Evolutionary conservation across 2,329 filamentous ascomycete species (phyloP), one percentile per base, ranked within the genome.

Genomic region (Lasiodiplodia theobromae): DNA sequence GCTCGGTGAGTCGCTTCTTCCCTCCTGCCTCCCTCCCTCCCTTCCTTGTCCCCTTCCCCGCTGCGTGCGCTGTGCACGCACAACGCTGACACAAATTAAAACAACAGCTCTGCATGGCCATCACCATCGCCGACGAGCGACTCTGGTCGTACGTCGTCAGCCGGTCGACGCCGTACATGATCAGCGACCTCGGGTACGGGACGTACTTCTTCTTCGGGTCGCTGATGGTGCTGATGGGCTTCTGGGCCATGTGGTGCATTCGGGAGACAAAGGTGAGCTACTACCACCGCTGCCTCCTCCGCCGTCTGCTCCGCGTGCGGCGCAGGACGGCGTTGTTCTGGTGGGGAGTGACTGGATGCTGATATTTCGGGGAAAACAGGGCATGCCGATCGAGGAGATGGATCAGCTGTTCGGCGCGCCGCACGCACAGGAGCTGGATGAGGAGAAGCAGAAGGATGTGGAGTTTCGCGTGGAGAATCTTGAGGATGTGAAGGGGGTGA

Each of bases 141-240:
- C 23, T 38, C 6, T 63, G 78, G 68, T 77, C 74, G 2, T 81
- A 81, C 71, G 79, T 80, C 70, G 79, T 81, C 66, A 77, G 78
- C 1, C 73, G 79, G 16, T 77, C 76, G 28, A 81, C 79, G 2
- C 78, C 79, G 0, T 79, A 79, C 68, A 79, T 78, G 77, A 79
- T 78, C 54, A 74, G 77, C 38, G 73, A 77, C 62, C 72, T 81
- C 0, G 77, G 77, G 0, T 80, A 80, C 25, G 78, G 79, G 1
- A 77, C 78, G 0, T 81, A 80, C 66, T 78, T 79, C 70, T 80
- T 81, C 74, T 81, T 80, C 53, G 77, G 73, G 1, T 72, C 74
- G 1, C 74, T 77, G 10, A 68, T 77, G 2, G 71, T 74, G 0
- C 69, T 69, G 14, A 77, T 77, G 76, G 75, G 75, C 4, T 60